phyloP scores from a whole-genome alignment of 352 stramenopile species.

The Pythium folliculosum region DNA sequence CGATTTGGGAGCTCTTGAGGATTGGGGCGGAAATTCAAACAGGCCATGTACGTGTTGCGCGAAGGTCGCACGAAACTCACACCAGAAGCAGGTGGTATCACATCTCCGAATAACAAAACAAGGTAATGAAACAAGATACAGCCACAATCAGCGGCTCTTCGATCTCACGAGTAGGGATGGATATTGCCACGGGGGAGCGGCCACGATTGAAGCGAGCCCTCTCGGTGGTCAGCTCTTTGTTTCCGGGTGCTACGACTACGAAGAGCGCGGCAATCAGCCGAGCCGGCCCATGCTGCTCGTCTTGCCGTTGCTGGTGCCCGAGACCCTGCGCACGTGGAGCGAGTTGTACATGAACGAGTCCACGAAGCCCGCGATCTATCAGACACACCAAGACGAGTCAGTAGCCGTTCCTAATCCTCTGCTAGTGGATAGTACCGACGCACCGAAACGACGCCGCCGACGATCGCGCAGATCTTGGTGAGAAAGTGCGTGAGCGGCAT shows the following conservation, averaged over 20 bases:
- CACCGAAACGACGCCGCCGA: constrained; percentile 84
- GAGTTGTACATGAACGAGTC: constrained; percentile 89
- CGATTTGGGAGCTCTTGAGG: no score
- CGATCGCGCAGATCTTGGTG: constrained; percentile 83
- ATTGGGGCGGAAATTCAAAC: background rate
- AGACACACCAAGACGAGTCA: background rate
- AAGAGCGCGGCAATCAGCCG: background rate
- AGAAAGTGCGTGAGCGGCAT: constrained; percentile 84
- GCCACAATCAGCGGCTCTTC: background rate
- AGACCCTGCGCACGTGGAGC: constrained; percentile 50
- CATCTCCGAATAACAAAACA: background rate
- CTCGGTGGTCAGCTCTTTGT: no score
- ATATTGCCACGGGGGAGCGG: no score
- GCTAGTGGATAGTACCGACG: constrained; percentile 18
- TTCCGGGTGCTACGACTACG: no score
- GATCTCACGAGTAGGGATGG: background rate
- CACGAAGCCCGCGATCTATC: constrained; percentile 84
- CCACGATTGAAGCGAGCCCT: no score
- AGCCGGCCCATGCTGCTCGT: constrained; percentile 31
- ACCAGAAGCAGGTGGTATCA: no score
- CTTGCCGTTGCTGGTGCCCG: constrained; percentile 22
- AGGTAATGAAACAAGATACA: background rate
- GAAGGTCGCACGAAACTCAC: constrained; percentile 21
- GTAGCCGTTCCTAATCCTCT: background rate
- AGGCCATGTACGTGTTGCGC: constrained; percentile 14